Percentiles rank a stretch among this genome's conserved stretches.
Evolutionary conservation across 371 early-diverging fungal genomes (phyloP).

Genomic region (Mucor indicus): DNA sequence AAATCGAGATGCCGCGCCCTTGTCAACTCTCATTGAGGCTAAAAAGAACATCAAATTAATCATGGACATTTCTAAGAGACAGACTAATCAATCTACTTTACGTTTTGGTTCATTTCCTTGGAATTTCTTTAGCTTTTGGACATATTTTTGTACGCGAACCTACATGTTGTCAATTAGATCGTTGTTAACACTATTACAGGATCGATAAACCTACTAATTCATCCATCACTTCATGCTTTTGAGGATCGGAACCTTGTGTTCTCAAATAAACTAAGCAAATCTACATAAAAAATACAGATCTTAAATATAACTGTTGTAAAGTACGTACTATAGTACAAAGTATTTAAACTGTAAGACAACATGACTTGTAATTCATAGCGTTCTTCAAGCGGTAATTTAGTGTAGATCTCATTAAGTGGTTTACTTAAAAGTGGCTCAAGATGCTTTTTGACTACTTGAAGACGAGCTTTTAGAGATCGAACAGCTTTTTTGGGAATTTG

Average conservation of each 20-base stretch:
- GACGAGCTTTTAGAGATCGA: constrained; percentile 32
- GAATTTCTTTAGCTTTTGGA: constrained; percentile 43
- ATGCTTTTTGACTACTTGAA: constrained; percentile 42
- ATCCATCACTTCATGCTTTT: constrained; percentile 45
- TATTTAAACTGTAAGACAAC: constrained; percentile 51
- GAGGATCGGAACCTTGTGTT: constrained; percentile 47
- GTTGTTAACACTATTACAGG: background rate
- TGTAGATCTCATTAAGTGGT: constrained; percentile 41
- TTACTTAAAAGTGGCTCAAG: constrained; percentile 47
- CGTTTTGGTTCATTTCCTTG: constrained; percentile 40
- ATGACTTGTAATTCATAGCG: constrained; percentile 55
- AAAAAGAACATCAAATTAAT: background rate
- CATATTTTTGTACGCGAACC: constrained; percentile 51
- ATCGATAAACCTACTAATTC: constrained; percentile 39
- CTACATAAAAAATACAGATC: background rate
- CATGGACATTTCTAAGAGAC: background rate
- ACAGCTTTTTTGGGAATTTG: constrained; percentile 34
- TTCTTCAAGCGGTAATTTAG: constrained; percentile 42
- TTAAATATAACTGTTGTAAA: background rate
- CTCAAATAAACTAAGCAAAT: constrained; percentile 57
- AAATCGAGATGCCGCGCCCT: constrained; percentile 55
- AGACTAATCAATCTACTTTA: constrained; percentile 8
- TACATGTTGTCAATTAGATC: background rate
- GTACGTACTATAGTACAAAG: constrained; percentile 53
- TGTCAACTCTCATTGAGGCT: constrained; percentile 49